A percentile compares a stretch with the other conserved stretches of the same genome.
Conservation (phyloP, 208 protist species). For the Trypanosoma avium region DNA sequence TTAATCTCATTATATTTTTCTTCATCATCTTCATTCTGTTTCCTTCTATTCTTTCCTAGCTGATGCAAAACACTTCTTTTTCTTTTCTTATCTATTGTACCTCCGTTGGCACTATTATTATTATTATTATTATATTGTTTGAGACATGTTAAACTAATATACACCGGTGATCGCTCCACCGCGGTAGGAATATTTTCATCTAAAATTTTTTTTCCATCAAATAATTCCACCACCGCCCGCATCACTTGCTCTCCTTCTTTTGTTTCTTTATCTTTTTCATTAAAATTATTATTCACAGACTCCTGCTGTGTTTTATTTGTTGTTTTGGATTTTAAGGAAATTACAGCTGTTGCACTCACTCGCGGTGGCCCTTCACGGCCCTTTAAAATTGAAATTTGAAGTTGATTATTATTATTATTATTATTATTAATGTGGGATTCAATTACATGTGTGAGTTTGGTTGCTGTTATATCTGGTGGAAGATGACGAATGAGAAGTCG, state of each 20-base stretch:
- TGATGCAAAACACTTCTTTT: not conserved
- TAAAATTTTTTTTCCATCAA: slow-evolving; percentile 13
- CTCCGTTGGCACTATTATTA: too few species aligned
- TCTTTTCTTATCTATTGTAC: too few species aligned
- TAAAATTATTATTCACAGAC: too few species aligned
- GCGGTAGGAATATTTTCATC: not conserved
- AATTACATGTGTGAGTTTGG: not conserved
- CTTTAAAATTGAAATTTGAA: not conserved
- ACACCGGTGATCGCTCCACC: slow-evolving; percentile 14
- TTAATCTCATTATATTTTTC: not conserved
- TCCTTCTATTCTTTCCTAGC: too few species aligned
- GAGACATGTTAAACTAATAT: too few species aligned
- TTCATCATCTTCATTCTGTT: not conserved
- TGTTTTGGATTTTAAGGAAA: not conserved
- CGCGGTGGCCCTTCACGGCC: not conserved
- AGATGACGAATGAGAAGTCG: slow-evolving; percentile 20
- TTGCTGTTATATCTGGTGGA: slow-evolving; percentile 15
- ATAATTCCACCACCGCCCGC: not conserved
- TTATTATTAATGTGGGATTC: not conserved
- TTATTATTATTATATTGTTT: too few species aligned
- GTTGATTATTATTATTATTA: not conserved
- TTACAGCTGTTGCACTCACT: slow-evolving; percentile 11
- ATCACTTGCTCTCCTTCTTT: not conserved
- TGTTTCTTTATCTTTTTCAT: not conserved
- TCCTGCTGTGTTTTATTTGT: too few species aligned